A percentile compares a stretch with the other conserved stretches of the same genome.
phyloP scores from a whole-genome alignment of 2,329 filamentous ascomycete genomes.

The Xylariaceae sp. region DNA sequence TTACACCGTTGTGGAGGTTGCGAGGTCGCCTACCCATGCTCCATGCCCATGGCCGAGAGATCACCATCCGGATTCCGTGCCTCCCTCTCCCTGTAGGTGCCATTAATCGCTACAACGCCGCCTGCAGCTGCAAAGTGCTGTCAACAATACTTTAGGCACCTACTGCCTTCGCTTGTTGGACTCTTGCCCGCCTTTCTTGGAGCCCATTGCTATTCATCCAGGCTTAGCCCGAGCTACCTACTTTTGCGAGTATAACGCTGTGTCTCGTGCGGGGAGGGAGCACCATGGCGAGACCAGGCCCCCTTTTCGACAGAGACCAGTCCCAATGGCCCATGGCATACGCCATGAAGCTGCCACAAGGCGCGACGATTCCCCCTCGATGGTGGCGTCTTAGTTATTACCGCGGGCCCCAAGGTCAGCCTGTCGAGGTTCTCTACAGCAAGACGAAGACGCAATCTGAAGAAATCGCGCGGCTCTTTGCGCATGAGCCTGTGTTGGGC shows the following conservation, averaged over 20 bases:
- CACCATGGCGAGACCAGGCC: not conserved
- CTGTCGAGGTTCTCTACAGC: constrained; percentile 21
- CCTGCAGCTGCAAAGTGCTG: too few relatives aligned
- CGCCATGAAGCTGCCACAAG: constrained; percentile 1
- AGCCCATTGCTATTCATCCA: not conserved
- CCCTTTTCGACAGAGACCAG: constrained; percentile 15
- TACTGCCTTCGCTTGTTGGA: not conserved
- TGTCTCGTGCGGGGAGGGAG: not conserved
- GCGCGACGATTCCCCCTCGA: constrained; percentile 1
- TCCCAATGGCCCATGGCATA: constrained; percentile 25
- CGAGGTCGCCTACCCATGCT: too few relatives aligned
- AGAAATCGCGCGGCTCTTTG: constrained; percentile 23
- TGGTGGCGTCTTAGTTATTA: constrained; percentile 22
- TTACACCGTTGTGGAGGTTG: too few relatives aligned
- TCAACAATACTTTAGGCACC: too few relatives aligned
- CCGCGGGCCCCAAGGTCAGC: constrained; percentile 14
- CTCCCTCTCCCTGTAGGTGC: too few relatives aligned
- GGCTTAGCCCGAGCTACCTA: not conserved
- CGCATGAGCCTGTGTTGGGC: constrained; percentile 25
- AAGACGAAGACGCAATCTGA: constrained; percentile 21
- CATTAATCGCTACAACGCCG: not conserved
- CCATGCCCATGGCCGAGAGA: too few relatives aligned
- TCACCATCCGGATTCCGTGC: too few relatives aligned
- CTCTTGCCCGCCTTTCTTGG: not conserved
- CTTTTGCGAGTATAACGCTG: not conserved